Evolutionary conservation across 345 rosid genomes (phyloP), one percentile per base, ranked within the genome.

Genomic region (Nasturtium officinale): DNA sequence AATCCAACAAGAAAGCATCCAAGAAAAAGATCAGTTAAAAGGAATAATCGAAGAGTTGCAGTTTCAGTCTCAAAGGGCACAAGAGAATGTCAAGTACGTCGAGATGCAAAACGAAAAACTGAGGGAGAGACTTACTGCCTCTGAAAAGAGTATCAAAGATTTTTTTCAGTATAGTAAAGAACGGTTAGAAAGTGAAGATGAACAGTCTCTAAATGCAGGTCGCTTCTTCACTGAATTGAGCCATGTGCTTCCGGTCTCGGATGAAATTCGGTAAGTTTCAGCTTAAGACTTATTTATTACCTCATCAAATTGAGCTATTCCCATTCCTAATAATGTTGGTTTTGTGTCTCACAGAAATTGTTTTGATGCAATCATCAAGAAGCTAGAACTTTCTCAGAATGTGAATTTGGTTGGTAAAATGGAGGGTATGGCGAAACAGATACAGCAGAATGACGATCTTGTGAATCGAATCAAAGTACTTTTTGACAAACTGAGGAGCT

Each of bases 381-480:
- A 76, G 75, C 77, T 68, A 5, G 33, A 61, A 56, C 29, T 78
- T 67, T 79, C 76, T 57, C 56, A 79, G n/a, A 74, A 79, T 68
- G 71, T 61, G 48, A 72, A 62, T 53, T 76, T 72, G 47, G 80
- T 25, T 43, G 59, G 77, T 57, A 79, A 79, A 76, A 73, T 79
- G 65, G 65, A 87, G 71, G 76, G 75, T 29, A 86, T 86, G 86
- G 79, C 82, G 33, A 76, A 70, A 72, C 82, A 85, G 86, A 90
- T 83, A 71, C 61, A 75, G 54, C 85, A 82, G 72, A 83, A 90
- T 6, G 85, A 89, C 79, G 79, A 74, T 74, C 72, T 83, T 17
- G 82, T 89, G 76, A 84, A 83, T 66, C 84, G 42, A 76, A 89
- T 87, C 42, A 90, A 89, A 93, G 80, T 71, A 77, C 48, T 29